Evolutionary conservation across 768 basidiomycete genomes (phyloP), one percentile per base, ranked within the genome.

Genomic region (Tulasnella sp.): DNA sequence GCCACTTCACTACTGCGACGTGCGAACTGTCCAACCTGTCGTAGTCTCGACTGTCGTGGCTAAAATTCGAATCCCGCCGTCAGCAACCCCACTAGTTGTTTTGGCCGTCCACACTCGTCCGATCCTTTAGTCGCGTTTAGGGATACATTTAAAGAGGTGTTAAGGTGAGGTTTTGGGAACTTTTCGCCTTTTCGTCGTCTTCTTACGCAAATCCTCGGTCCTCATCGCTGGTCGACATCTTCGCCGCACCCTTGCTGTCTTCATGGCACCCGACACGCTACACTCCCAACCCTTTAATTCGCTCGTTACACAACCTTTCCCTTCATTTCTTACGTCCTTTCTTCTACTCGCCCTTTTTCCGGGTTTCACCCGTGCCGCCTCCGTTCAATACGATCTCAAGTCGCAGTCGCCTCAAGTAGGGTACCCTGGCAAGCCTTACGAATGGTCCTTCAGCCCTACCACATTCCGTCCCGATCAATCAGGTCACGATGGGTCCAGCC

Each of bases 331-430:
- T 31, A 74, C 46, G 74, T 74, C n/a, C 31, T 46, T 40, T n/a
- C 74, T 42, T 27, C 19, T 74, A 5, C 31, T 42, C 40, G 24
- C 27, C 36, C 34, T 44, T 40, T 42, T 39, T 74, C 74, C 46
- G 18, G 27, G 34, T 0, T 8, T 74, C 75, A 52, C 52, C 31
- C 16, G 9, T 72, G 85, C 84, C 77, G 87, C 90, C 62, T 86
- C 84, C 79, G 87, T 96, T 68, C 83, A 86, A 73, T 89, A 89
- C 83, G 90, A 93, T 39, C 86, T 95, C 56, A 87, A 90, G 80
- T 86, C 87, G 42, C 97, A 99, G 85, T 89, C 91, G 68, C 95
- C 96, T 27, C 88, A 88, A 62, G 90, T 98, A 80, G 95, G 94
- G 31, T 91, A 94, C 80, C 85, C 91, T 52, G 86, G 87, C 83